Conservation (phyloP, 768 basidiomycete genomes). For the Pleurotus sapidus region DNA sequence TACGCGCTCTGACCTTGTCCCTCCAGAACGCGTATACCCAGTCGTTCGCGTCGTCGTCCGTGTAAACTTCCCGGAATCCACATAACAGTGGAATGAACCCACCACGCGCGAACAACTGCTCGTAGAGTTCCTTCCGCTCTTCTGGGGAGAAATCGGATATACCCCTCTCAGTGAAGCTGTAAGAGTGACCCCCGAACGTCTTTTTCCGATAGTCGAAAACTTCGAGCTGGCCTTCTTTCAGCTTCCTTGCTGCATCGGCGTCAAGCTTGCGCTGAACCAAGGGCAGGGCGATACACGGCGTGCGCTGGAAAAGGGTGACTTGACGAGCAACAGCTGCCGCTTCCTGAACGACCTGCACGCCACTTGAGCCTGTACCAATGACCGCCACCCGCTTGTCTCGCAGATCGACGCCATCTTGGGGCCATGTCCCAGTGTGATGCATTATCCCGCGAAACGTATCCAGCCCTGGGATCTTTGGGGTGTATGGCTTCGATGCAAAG, state of each 20-base stretch:
- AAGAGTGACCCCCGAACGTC: slow-evolving; percentile 4
- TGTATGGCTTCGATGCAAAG: slow-evolving; percentile 13
- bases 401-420: slow-evolving; percentile 16
- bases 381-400: slow-evolving; percentile 20
- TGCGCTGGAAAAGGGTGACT: slow-evolving; percentile 17
- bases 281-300: slow-evolving; percentile 20
- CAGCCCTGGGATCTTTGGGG: slow-evolving; percentile 18
- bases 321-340: slow-evolving; percentile 4
- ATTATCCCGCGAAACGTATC: slow-evolving; percentile 19
- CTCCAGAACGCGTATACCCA: slow-evolving; percentile 12
- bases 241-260: neutral
- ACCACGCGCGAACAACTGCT: slow-evolving; percentile 13
- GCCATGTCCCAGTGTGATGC: slow-evolving; percentile 22
- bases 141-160: slow-evolving; percentile 7
- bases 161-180: neutral
- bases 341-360: slow-evolving; percentile 15
- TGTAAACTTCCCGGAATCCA: slow-evolving; percentile 8
- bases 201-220: neutral
- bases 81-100: slow-evolving; percentile 10
- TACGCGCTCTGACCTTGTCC: slow-evolving; percentile 9
- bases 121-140: slow-evolving; percentile 11
- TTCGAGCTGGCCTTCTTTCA: slow-evolving; percentile 1
- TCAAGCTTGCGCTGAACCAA: slow-evolving; percentile 17
- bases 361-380: slow-evolving; percentile 19
- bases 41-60: neutral